phyloP scores from a whole-genome alignment of 352 stramenopile species.

The Phytophthora hybrid region DNA sequence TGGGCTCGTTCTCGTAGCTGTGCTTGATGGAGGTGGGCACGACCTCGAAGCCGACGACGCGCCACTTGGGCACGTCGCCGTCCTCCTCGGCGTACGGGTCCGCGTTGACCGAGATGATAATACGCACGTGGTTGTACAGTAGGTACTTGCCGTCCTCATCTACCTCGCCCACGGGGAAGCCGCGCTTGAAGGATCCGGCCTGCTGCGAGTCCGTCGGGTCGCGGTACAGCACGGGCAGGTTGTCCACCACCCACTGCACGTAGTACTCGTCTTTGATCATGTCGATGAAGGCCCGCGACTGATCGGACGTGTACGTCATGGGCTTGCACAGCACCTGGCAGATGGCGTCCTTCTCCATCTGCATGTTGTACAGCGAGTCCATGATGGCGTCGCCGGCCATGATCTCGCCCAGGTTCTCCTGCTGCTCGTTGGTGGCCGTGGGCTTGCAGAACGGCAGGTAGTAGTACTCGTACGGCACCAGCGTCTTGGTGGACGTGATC shows the following conservation, averaged over 20 bases:
- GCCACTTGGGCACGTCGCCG: constrained; percentile 66
- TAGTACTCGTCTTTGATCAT: constrained; percentile 97
- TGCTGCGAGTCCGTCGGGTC: constrained; percentile 76
- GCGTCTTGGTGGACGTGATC: constrained; percentile 98
- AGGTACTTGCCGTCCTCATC: constrained; percentile 93
- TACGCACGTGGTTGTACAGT: constrained; percentile 98
- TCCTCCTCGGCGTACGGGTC: constrained; percentile 81
- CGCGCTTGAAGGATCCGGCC: constrained; percentile 86
- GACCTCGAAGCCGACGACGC: constrained; percentile 97
- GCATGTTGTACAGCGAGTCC: constrained; percentile 90
- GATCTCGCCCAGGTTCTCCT: constrained; percentile 94
- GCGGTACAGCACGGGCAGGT: constrained; percentile 91
- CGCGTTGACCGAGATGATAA: constrained; percentile 94
- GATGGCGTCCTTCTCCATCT: constrained; percentile 91
- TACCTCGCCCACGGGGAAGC: constrained; percentile 94
- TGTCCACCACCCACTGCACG: constrained; percentile 95
- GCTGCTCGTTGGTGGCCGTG: constrained; percentile 81
- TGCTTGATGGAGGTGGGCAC: constrained; percentile 96
- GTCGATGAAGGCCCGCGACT: constrained; percentile 88
- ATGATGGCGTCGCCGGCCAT: constrained; percentile 93
- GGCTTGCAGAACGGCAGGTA: constrained; percentile 95
- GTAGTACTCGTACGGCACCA: constrained; percentile 99
- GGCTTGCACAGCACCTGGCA: constrained; percentile 93
- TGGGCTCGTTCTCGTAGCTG: constrained; percentile 88
- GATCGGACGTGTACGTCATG: constrained; percentile 80